Evolutionary conservation across 495 filamentous ascomycete species (phyloP).

Genomic region (Neurospora tetrasperma): DNA sequence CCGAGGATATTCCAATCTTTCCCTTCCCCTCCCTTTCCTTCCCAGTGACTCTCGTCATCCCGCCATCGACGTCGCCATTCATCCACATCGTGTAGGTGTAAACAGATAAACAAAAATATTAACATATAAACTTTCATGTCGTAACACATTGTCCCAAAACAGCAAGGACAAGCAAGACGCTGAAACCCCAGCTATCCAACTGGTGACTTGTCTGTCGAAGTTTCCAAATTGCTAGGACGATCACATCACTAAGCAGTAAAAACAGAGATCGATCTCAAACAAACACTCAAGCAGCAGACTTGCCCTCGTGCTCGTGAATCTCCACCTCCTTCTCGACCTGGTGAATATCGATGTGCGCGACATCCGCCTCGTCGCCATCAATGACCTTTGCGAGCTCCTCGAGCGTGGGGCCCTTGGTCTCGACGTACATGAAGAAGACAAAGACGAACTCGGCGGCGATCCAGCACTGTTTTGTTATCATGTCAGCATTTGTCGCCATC

Average conservation of each 20-base stretch:
- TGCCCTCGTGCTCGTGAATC: constrained; percentile 18
- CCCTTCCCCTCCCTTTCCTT: background rate
- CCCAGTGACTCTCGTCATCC: background rate
- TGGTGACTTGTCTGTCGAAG: background rate
- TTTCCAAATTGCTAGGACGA: no score
- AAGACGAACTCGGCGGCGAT: constrained; percentile 47
- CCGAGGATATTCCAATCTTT: background rate
- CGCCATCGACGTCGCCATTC: background rate
- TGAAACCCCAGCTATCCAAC: background rate
- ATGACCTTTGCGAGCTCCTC: constrained; percentile 56
- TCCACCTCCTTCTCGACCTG: constrained; percentile 29
- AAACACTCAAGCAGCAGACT: constrained; percentile 9
- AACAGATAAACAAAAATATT: background rate
- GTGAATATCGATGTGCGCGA: constrained; percentile 31
- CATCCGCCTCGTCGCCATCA: constrained; percentile 45
- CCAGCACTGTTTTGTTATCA: constrained; percentile 29
- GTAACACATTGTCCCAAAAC: background rate
- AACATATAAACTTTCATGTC: background rate
- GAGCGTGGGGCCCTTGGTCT: constrained; percentile 53
- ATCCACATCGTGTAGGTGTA: background rate
- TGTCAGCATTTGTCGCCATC: no score
- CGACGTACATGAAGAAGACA: constrained; percentile 56
- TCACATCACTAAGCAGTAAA: no score
- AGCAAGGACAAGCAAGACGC: background rate
- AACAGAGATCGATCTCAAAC: no score